Evolutionary conservation across 1,139 yeast species (phyloP).

Genomic region (Hansenula sp.): DNA sequence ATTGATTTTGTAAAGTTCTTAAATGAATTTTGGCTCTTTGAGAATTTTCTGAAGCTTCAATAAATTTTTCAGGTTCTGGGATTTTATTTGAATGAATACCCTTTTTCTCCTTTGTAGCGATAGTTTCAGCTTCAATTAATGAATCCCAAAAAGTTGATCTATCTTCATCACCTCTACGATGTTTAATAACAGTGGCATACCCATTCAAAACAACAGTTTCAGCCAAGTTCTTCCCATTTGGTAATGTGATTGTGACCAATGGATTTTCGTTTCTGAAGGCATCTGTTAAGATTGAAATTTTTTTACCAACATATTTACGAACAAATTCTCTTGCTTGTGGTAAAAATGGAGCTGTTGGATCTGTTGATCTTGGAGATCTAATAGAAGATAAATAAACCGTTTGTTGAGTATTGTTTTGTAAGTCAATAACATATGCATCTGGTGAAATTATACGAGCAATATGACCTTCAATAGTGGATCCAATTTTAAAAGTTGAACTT

Average conservation of each 20-base stretch:
- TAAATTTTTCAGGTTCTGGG: slow-evolving; percentile 57
- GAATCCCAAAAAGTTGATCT: slow-evolving; percentile 78
- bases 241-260: slow-evolving; percentile 49
- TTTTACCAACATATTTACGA: slow-evolving; percentile 69
- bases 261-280: slow-evolving; percentile 65
- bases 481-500: slow-evolving; percentile 30
- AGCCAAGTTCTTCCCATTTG: slow-evolving; percentile 57
- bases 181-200: slow-evolving; percentile 74
- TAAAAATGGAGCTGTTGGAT: slow-evolving; percentile 55
- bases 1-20: slow-evolving; percentile 65
- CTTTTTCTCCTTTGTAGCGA: slow-evolving; percentile 49
- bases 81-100: slow-evolving; percentile 64
- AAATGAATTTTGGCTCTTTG: slow-evolving; percentile 73
- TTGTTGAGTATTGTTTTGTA: slow-evolving; percentile 44
- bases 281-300: slow-evolving; percentile 56
- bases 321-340: slow-evolving; percentile 70
- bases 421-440: slow-evolving; percentile 57
- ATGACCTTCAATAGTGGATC: slow-evolving; percentile 49
- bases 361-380: slow-evolving; percentile 67
- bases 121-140: slow-evolving; percentile 65
- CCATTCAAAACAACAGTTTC: slow-evolving; percentile 61
- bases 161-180: slow-evolving; percentile 69
- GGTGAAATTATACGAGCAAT: slow-evolving; percentile 62
- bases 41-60: slow-evolving; percentile 76
- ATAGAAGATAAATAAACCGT: slow-evolving; percentile 74